Evolutionary conservation across 2,329 filamentous ascomycete genomes (phyloP).

Genomic region (Paracamarosporium sp.): DNA sequence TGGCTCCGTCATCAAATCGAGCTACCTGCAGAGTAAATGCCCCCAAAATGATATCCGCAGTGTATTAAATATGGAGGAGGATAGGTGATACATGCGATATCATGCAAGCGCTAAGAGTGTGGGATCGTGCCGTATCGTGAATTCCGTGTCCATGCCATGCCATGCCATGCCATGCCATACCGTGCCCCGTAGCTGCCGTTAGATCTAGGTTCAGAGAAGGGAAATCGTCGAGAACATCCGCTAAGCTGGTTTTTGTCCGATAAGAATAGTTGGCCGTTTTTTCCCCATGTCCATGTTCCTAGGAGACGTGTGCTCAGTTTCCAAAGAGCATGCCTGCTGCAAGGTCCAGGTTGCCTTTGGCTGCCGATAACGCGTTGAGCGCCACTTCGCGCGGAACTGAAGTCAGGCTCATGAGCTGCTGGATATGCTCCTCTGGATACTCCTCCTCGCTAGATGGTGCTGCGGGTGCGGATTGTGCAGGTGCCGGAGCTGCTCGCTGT

Average conservation of each 20-base stretch:
- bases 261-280: background rate
- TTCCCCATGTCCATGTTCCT: background rate
- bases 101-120: slow-evolving; percentile 4
- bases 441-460: background rate
- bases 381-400: background rate
- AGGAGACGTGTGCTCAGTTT: background rate
- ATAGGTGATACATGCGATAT: slow-evolving; percentile 8
- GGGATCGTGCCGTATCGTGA: background rate
- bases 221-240: background rate
- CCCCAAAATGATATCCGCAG: too few species aligned
- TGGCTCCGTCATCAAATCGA: too few species aligned
- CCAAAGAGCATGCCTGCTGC: background rate
- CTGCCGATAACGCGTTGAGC: background rate
- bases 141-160: background rate
- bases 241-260: background rate
- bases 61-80: background rate
- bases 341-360: background rate
- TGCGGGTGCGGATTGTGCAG: background rate
- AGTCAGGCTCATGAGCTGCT: slow-evolving; percentile 1
- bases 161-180: background rate
- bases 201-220: background rate
- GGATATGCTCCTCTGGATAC: slow-evolving; percentile 1
- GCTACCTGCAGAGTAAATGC: too few species aligned
- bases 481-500: background rate
- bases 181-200: background rate